A percentile compares a stretch with the other conserved stretches of the same genome.
These are phyloP conservation scores for Oropetium thomaeum DNA, from an alignment of 176 grass and related monocot species.

Conservation along the genomic window DNA sequence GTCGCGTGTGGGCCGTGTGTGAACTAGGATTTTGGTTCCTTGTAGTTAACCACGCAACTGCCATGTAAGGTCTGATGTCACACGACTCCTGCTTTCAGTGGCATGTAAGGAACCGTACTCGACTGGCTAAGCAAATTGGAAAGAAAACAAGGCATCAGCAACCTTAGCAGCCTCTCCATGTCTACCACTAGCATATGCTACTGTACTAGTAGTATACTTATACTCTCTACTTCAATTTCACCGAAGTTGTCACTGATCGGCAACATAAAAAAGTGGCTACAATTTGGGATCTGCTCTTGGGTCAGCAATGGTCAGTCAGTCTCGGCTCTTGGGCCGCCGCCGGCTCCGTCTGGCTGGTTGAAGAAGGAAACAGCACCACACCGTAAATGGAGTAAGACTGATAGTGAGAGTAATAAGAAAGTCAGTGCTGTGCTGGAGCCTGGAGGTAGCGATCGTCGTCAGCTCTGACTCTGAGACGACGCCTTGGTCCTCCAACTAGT, in stretches of 20 bases:
- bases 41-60: background rate
- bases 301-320: background rate
- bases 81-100: background rate
- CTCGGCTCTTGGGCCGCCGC: background rate
- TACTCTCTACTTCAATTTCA: too few species aligned
- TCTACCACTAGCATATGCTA: too few species aligned
- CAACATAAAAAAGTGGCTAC: background rate
- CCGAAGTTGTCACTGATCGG: background rate
- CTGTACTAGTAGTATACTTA: too few species aligned
- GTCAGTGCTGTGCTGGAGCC: background rate
- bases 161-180: background rate
- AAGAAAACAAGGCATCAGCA: background rate
- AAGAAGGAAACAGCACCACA: too few species aligned
- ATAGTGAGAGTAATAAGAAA: too few species aligned
- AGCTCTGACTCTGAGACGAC: background rate
- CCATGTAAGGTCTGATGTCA: background rate
- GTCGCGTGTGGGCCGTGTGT: too few species aligned
- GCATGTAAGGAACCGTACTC: background rate
- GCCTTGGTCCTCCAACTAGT: background rate
- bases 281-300: background rate
- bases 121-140: background rate
- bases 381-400: too few species aligned
- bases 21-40: too few species aligned
- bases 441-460: too few species aligned
- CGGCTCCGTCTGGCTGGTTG: background rate